Evolutionary conservation across 2,329 filamentous ascomycete species (phyloP), one percentile per base, ranked within the genome.

Genomic region (Colletotrichum cuscutae): DNA sequence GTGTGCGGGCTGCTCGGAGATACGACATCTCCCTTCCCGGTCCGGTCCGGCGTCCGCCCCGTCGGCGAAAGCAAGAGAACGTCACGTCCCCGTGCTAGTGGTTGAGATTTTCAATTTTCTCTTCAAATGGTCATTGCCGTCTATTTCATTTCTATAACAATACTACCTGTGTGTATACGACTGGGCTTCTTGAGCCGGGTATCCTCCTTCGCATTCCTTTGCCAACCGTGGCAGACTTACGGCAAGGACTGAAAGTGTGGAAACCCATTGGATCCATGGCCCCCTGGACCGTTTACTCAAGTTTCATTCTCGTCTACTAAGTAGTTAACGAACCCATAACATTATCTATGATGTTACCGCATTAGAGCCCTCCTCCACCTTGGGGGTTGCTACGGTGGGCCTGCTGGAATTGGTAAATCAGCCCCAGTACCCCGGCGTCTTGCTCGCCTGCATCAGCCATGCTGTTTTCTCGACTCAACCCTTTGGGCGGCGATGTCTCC

Each of bases 401-500:
- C 78, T 90, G 87, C 76, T 89, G 88, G 71, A 91, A 85, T 77
- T 91, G 88, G 74, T 89, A 88, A 71, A 91, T 87, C 76, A 91
- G 83, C 5, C 87, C 87, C 57, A 91, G 81, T 2, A 91, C 89
- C 1, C 89, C 89, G 2, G 86, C 84, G 15, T 89, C 88, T 3
- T 85, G 81, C 53, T 87, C 86, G 12, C 84, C 84, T 0, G 81
- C 82, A 22, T 83, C 83, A 6, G 81, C 81, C 8, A 81, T 83
- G 76, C 88, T 90, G 74, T 85, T 87, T 74, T 90, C 88, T 32
- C 87, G 83, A 56, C 86, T 89, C 22, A 89, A 75, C 0, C 83
- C 86, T 71, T 85, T 85, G 1, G 84, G 84, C 2, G 88, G 89
- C 3, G 88, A 88, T 19, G 87, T 89, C 78, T 90, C 88, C 89